Evolutionary conservation across 2,329 filamentous ascomycete genomes (phyloP).

Genomic region (Ophiosphaerella herpotricha): DNA sequence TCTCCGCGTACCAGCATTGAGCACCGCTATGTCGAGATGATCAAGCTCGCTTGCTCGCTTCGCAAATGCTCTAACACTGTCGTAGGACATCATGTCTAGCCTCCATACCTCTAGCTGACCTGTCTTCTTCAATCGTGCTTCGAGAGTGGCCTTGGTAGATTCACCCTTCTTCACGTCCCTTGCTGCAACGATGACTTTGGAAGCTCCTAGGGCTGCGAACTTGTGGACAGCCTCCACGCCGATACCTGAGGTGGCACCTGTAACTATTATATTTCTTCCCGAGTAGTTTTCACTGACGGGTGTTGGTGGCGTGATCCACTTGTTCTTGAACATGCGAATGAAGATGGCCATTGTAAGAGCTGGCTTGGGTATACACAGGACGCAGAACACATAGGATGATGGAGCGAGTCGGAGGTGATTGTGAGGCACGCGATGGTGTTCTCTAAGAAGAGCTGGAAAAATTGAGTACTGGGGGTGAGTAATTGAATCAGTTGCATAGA

Average conservation of each 20-base stretch:
- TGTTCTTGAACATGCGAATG: constrained; percentile 32
- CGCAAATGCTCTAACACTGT: constrained; percentile 39
- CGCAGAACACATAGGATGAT: not conserved
- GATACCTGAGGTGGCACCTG: constrained; percentile 47
- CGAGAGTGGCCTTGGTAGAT: constrained; percentile 36
- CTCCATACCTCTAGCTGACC: constrained; percentile 44
- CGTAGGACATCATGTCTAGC: constrained; percentile 43
- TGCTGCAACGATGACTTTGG: constrained; percentile 46
- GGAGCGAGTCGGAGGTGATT: too few species aligned
- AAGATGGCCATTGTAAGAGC: constrained; percentile 22
- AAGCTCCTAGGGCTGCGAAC: constrained; percentile 43
- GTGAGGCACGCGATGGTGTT: too few species aligned
- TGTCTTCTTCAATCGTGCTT: constrained; percentile 26
- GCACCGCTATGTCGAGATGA: constrained; percentile 43
- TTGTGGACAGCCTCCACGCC: constrained; percentile 46
- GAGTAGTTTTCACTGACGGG: constrained; percentile 38
- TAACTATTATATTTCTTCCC: constrained; percentile 53
- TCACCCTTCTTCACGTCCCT: constrained; percentile 45
- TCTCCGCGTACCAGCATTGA: constrained; percentile 47
- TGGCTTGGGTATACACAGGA: not conserved
- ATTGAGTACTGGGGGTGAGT: constrained; percentile 34
- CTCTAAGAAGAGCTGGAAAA: too few species aligned
- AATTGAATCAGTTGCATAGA: constrained; percentile 58
- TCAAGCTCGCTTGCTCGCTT: constrained; percentile 33
- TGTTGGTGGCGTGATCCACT: constrained; percentile 43